phyloP scores from a whole-genome alignment of 371 early-diverging fungal genomes.

The Phascolomyces articulosus region DNA sequence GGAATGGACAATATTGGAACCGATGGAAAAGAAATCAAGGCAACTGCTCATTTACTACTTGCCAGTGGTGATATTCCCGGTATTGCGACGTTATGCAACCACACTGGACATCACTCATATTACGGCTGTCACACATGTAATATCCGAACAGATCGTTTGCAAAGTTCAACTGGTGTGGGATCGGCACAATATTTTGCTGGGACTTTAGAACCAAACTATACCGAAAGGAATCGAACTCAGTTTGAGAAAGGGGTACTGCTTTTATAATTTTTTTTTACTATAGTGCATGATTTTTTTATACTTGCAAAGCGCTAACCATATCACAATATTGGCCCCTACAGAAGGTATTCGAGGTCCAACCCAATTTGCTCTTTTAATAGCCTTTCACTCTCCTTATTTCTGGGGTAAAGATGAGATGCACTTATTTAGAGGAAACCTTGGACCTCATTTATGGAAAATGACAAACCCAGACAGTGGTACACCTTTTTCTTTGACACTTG shows the following conservation, averaged over 20 bases:
- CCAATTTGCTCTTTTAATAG: not conserved
- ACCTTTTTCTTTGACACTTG: not conserved
- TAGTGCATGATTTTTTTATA: not conserved
- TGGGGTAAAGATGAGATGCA: slow-evolving; percentile 12
- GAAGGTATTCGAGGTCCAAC: not conserved
- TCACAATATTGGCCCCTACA: too few species aligned
- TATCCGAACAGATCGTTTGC: not conserved
- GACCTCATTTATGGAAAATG: not conserved
- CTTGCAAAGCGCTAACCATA: too few species aligned
- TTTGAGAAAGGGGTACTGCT: not conserved
- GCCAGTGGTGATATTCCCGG: slow-evolving; percentile 17
- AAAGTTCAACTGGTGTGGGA: slow-evolving; percentile 6
- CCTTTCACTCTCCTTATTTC: slow-evolving; percentile 5
- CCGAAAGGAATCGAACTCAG: too few species aligned
- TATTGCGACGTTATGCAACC: not conserved
- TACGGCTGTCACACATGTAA: slow-evolving; percentile 13
- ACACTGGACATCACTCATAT: not conserved
- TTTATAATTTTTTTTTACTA: not conserved
- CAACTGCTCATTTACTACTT: slow-evolving; percentile 6
- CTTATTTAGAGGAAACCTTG: slow-evolving; percentile 2
- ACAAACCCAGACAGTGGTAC: not conserved
- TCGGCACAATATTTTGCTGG: not conserved
- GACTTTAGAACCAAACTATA: not conserved
- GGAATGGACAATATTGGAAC: not conserved
- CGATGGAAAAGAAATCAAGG: not conserved